Evolutionary conservation across 2,329 filamentous ascomycete genomes (phyloP).

Genomic region (Fusarium dlaminii): DNA sequence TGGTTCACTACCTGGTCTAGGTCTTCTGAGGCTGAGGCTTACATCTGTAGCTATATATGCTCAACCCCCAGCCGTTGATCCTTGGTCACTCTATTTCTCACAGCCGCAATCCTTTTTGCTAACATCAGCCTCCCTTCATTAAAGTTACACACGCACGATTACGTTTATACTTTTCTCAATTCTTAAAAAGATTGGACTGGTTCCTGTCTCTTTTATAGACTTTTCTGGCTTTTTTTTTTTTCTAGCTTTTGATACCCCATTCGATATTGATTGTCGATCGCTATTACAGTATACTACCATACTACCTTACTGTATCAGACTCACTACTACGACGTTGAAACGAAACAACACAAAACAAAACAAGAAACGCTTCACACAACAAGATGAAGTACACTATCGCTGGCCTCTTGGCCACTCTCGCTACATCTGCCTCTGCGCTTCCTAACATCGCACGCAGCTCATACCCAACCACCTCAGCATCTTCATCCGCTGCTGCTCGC

Average conservation of each 20-base stretch:
- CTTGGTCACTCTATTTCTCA: constrained; percentile 5
- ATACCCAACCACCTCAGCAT: constrained; percentile 6
- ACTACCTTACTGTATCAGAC: not conserved
- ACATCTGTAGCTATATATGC: constrained; percentile 16
- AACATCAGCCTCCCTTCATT: constrained; percentile 23
- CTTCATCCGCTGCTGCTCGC: constrained; percentile 31
- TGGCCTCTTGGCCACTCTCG: constrained; percentile 34
- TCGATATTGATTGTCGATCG: constrained; percentile 21
- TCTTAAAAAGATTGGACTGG: constrained; percentile 25
- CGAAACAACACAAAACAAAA: not conserved
- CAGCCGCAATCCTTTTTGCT: constrained; percentile 18
- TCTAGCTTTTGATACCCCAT: constrained; percentile 11
- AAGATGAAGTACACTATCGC: constrained; percentile 37
- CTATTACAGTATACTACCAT: not conserved
- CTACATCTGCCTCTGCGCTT: constrained; percentile 29
- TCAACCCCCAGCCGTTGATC: not conserved
- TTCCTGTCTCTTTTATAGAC: constrained; percentile 6
- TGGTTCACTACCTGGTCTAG: constrained; percentile 1
- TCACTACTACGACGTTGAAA: not conserved
- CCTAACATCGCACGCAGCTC: constrained; percentile 23
- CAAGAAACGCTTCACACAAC: not conserved
- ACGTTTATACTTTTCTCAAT: not conserved
- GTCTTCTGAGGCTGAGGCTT: constrained; percentile 28
- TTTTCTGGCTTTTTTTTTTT: not conserved
- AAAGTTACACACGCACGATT: not conserved